Evolutionary conservation across 371 early-diverging fungal genomes (phyloP), one percentile per base, ranked within the genome.

Genomic region (Smittium culicis): DNA sequence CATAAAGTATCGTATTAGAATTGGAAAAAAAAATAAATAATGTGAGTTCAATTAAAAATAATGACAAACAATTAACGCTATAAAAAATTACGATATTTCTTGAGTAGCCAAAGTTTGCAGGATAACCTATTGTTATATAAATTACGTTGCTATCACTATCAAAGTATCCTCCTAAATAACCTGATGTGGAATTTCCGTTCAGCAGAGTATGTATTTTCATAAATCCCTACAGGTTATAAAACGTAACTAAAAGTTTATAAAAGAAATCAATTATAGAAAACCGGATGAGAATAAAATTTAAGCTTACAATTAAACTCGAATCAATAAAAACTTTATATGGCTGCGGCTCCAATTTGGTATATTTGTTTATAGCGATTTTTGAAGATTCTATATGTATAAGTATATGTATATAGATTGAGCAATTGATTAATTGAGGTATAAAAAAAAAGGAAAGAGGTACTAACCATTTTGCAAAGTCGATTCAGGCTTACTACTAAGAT

Each of bases 81-180:
- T 11, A 45, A 45, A 45, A 11, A 45, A 5, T 59, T 59, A 59
- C 60, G n/a, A 29, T 31, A n/a, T n/a, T n/a, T 59, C 31, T 31
- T n/a, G 60, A 59, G 27, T 59, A 27, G 11, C 31, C 60, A 27
- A 59, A 11, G 16, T 59, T 31, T 16, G 29, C n/a, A 28, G 62
- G 62, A 32, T 27, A 62, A 24, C 34, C 3, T 35, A 30, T 14
- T 16, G 62, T 62, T 25, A 62, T 25, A 62, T 14, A 62, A 8
- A 62, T 34, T 5, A 32, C 25, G 16, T 25, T 62, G 20, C 8
- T 35, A 28, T 3, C 20, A 17, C 5, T 2, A 35, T 62, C 62
- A 62, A 25, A 62, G 25, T 30, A 62, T 11, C 62, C 62, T 62
- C 62, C 62, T 24, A 62, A 25, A 35, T 34, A 62, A 30, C 62